A percentile compares a stretch with the other conserved stretches of the same genome.
Conservation (phyloP, 1,284 basidiomycete genomes). For the Pterula multifida region DNA sequence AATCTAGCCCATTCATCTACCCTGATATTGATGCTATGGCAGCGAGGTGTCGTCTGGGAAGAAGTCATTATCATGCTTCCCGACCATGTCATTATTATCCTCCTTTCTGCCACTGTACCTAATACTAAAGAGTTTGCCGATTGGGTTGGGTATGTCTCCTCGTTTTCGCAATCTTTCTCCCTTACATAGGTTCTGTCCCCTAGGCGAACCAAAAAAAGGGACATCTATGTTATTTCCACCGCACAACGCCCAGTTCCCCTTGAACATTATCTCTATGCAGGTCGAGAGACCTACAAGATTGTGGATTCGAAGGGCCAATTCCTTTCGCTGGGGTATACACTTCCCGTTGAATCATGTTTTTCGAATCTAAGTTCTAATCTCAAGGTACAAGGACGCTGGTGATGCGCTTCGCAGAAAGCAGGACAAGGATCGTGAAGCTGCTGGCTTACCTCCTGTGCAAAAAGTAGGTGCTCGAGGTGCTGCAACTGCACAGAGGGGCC, state of each 20-base stretch:
- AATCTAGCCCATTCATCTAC: constrained; percentile 5
- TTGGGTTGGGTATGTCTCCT: constrained; percentile 90
- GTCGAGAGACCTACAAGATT: constrained; percentile 85
- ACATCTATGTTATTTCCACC: background rate
- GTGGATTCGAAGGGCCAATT: constrained; percentile 81
- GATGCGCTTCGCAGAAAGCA: constrained; percentile 89
- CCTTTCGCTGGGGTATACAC: constrained; percentile 53
- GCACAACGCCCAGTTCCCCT: constrained; percentile 75
- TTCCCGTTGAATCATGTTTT: constrained; percentile 5
- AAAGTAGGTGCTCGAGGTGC: constrained; percentile 72
- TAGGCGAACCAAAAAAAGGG: constrained; percentile 95
- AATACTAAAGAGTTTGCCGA: constrained; percentile 98
- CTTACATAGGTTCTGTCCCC: constrained; percentile 4
- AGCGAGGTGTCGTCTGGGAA: constrained; percentile 99
- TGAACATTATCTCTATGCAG: constrained; percentile 94
- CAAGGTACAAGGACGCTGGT: constrained; percentile 79
- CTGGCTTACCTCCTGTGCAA: constrained; percentile 75
- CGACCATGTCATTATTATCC: constrained; percentile 93
- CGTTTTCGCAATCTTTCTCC: background rate
- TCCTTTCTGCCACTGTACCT: constrained; percentile 95
- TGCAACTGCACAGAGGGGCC: constrained; percentile 46
- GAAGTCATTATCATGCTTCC: constrained; percentile 99
- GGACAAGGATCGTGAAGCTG: constrained; percentile 94
- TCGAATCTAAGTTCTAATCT: constrained; percentile 3
- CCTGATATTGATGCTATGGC: constrained; percentile 9